Conservation (phyloP, 768 basidiomycete genomes). For the Phallus indusiatus region DNA sequence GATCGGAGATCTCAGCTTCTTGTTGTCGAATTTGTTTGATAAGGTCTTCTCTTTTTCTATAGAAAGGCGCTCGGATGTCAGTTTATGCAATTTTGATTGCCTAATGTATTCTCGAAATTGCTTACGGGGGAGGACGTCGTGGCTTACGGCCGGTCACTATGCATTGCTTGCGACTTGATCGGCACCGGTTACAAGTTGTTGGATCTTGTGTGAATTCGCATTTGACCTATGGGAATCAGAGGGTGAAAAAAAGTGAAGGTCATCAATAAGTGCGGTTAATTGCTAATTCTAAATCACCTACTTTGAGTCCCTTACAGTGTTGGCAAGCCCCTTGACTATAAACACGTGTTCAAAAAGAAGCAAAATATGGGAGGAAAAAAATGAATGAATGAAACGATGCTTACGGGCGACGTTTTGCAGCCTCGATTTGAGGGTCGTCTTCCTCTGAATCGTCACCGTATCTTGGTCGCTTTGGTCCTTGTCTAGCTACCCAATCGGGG, state of each 20-base stretch:
- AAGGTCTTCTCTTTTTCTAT: constrained; percentile 79
- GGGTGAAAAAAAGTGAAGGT: neutral
- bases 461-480: neutral
- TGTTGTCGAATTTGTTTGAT: constrained; percentile 36
- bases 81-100: neutral
- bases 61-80: constrained; percentile 2
- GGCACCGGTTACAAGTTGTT: constrained; percentile 69
- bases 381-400: neutral
- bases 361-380: neutral
- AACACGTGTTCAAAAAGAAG: neutral
- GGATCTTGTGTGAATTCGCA: constrained; percentile 68
- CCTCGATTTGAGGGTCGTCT: neutral
- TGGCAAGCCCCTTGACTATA: constrained; percentile 54
- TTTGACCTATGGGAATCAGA: constrained; percentile 41
- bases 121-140: constrained; percentile 70
- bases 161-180: constrained; percentile 62
- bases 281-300: constrained; percentile 13
- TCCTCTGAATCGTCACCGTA: constrained; percentile 3
- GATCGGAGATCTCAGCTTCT: neutral
- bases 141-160: constrained; percentile 79
- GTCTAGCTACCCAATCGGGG: neutral
- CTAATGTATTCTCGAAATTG: constrained; percentile 1
- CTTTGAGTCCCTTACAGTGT: constrained; percentile 56
- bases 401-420: neutral
- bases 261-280: neutral